These are phyloP conservation scores for Blastomyces percursus DNA, from an alignment of 2,329 filamentous ascomycete genomes.

Conservation along the genomic window DNA sequence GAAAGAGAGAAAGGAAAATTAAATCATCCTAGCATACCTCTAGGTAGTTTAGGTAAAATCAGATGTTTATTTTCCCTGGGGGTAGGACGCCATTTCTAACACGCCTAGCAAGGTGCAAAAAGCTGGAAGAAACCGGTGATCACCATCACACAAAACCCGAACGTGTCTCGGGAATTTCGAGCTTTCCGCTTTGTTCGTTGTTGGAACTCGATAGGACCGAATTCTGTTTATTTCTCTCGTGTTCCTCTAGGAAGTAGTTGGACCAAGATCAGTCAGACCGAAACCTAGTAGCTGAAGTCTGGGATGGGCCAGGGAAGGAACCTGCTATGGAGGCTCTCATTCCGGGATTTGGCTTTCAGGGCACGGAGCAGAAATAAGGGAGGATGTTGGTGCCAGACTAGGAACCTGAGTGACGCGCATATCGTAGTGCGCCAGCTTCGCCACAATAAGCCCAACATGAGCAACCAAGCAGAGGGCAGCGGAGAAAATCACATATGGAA, in stretches of 20 bases:
- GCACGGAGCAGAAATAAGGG: background rate
- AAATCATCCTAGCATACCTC: background rate
- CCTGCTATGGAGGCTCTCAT: background rate
- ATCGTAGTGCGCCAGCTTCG: background rate
- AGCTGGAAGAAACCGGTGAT: background rate
- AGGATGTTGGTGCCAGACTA: background rate
- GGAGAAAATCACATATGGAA: background rate
- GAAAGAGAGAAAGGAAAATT: background rate
- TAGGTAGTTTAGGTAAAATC: background rate
- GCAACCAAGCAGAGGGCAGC: background rate
- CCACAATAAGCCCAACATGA: background rate
- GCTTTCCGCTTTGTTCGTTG: background rate
- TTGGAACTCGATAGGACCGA: background rate
- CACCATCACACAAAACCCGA: background rate
- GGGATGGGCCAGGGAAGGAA: background rate
- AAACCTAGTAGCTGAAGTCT: background rate
- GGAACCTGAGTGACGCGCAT: background rate
- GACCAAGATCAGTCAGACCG: background rate
- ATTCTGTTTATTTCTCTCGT: background rate
- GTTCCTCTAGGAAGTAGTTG: background rate
- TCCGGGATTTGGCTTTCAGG: background rate
- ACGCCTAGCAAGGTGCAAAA: background rate
- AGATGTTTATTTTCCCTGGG: background rate
- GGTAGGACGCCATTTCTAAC: background rate
- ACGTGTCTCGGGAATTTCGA: background rate